Conservation (phyloP, 257 asterid species). For the Cinchona pubescens region DNA sequence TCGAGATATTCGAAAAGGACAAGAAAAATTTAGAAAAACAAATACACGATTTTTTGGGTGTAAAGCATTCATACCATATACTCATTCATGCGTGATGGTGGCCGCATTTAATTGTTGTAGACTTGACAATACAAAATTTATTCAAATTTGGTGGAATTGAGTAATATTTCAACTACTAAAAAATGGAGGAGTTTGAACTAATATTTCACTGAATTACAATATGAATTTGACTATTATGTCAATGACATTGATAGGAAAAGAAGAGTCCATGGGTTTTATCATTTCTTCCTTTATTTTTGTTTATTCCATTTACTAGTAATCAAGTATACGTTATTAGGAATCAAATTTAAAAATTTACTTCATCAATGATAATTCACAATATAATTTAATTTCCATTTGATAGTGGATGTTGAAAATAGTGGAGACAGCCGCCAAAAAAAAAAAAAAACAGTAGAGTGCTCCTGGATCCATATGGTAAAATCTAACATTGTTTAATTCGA, state of each 20-base stretch:
- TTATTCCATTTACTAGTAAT: neutral
- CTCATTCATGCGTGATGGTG: neutral
- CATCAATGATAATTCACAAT: too few species aligned
- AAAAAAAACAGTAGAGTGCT: too few species aligned
- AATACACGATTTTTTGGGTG: too few species aligned
- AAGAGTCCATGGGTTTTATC: neutral
- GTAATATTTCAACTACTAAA: neutral
- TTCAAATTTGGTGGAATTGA: neutral
- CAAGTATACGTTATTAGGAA: too few species aligned
- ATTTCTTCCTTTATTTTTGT: neutral
- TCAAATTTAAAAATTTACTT: too few species aligned
- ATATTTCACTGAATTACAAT: too few species aligned
- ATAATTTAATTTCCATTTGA: too few species aligned
- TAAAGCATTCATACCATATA: neutral
- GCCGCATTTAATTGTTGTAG: neutral
- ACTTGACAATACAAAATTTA: neutral
- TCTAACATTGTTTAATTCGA: too few species aligned
- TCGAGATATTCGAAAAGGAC: too few species aligned
- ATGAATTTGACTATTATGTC: neutral
- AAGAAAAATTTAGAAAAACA: neutral
- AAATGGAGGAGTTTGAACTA: neutral
- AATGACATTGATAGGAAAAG: neutral
- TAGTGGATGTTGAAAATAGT: too few species aligned
- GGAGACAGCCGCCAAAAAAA: too few species aligned
- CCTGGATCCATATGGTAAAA: too few species aligned